These are phyloP conservation scores for Begonia masoniana DNA, from an alignment of 306 rosid genomes.

Conservation along the genomic window DNA sequence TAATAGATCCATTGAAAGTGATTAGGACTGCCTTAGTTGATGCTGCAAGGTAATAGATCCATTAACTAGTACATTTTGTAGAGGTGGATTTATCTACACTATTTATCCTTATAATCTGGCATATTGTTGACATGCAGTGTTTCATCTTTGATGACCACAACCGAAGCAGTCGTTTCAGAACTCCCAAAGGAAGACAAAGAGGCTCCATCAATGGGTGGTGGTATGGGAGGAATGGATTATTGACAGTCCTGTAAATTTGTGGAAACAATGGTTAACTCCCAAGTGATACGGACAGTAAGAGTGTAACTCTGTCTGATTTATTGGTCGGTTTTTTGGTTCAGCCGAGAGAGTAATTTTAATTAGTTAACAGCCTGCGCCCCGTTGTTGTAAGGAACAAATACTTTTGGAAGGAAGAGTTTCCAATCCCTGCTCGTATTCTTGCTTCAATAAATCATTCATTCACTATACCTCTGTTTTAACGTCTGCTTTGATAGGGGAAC, in stretches of 20 bases:
- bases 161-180: conserved; percentile 79
- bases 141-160: conserved; percentile 92
- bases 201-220: conserved; percentile 45
- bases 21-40: conserved; percentile 92
- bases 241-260: conserved; percentile 11
- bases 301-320: too few relatives aligned
- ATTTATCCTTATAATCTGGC: neutral
- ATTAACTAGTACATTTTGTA: neutral
- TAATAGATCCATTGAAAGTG: conserved; percentile 90
- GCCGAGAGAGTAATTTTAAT: too few relatives aligned
- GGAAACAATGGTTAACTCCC: too few relatives aligned
- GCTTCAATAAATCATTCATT: too few relatives aligned
- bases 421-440: too few relatives aligned
- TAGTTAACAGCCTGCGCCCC: too few relatives aligned
- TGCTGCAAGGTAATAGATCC: conserved; percentile 61
- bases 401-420: too few relatives aligned
- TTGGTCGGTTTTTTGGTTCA: too few relatives aligned
- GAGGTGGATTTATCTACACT: neutral
- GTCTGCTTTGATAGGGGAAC: too few relatives aligned
- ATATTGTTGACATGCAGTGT: conserved; percentile 39
- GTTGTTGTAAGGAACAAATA: too few relatives aligned
- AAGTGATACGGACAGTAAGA: too few relatives aligned
- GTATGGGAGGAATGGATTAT: conserved; percentile 56
- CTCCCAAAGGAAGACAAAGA: conserved; percentile 72
- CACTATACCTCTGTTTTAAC: too few relatives aligned